Percentiles rank a stretch among this genome's conserved stretches.
Evolutionary conservation across 306 rosid species (phyloP).

Genomic region (barrel medic (Medicago truncatula)): DNA sequence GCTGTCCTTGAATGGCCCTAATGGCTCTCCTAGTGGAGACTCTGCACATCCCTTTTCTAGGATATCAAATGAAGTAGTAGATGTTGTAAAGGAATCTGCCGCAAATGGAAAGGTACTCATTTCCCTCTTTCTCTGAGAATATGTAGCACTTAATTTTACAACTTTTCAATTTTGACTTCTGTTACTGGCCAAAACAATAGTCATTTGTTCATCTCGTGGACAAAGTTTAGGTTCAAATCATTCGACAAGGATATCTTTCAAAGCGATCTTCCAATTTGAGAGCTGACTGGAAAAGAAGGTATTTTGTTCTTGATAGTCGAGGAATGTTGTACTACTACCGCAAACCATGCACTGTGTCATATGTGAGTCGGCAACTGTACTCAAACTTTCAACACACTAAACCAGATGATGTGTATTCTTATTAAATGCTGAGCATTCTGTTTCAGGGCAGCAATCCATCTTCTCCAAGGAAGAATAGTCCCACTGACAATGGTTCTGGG

Average conservation of each 20-base stretch:
- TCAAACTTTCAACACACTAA: conserved; percentile 39
- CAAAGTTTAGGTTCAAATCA: conserved; percentile 67
- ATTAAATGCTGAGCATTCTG: conserved; percentile 38
- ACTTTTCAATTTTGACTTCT: not conserved
- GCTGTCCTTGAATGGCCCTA: conserved; percentile 57
- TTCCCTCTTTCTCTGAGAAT: conserved; percentile 27
- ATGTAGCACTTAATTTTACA: conserved; percentile 14
- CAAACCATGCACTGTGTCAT: conserved; percentile 65
- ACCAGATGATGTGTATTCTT: conserved; percentile 34
- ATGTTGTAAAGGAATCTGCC: conserved; percentile 74
- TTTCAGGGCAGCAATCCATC: conserved; percentile 61
- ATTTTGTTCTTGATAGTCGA: conserved; percentile 85
- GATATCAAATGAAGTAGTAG: conserved; percentile 67
- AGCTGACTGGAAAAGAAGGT: conserved; percentile 94
- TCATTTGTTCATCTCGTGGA: conserved; percentile 34
- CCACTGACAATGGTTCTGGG: conserved; percentile 69
- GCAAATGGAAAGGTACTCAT: conserved; percentile 69
- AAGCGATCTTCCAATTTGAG: conserved; percentile 86
- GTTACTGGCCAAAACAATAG: conserved; percentile 28
- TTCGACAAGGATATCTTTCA: conserved; percentile 87
- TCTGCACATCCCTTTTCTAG: conserved; percentile 54
- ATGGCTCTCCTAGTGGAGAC: conserved; percentile 57
- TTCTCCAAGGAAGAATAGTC: conserved; percentile 59
- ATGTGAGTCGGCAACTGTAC: conserved; percentile 63
- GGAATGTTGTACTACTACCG: conserved; percentile 86